phyloP scores from a whole-genome alignment of 495 filamentous ascomycete species.

The Penicillium fimorum region DNA sequence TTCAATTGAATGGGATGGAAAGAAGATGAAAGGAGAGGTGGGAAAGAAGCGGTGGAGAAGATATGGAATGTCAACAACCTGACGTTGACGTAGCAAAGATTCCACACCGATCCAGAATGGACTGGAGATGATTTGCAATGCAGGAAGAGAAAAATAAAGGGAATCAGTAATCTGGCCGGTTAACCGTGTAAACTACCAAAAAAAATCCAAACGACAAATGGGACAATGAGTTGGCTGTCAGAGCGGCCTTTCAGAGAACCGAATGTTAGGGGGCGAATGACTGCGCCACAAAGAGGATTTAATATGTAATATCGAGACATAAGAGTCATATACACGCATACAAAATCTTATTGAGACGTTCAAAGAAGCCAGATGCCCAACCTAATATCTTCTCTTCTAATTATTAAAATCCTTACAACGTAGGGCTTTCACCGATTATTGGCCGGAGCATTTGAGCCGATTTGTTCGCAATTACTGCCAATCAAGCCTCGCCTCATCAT shows the following conservation, averaged over 20 bases:
- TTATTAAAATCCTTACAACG: conserved; percentile 7
- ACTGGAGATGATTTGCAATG: conserved; percentile 16
- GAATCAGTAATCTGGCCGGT: conserved; percentile 4
- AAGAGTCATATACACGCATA: conserved; percentile 1
- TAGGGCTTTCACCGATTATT: conserved; percentile 2
- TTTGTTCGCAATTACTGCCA: conserved; percentile 9
- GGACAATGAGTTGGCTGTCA: conserved; percentile 4
- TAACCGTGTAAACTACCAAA: neutral
- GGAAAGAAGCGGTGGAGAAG: conserved; percentile 17
- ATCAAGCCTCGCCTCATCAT: conserved; percentile 7
- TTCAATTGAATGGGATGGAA: conserved; percentile 16
- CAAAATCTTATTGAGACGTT: neutral
- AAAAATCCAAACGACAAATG: neutral
- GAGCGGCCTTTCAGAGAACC: neutral
- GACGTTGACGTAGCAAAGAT: conserved; percentile 20
- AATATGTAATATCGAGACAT: neutral
- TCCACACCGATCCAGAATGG: conserved; percentile 26
- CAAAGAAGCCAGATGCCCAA: conserved; percentile 2
- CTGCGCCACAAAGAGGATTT: neutral
- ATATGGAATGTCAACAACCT: conserved; percentile 17
- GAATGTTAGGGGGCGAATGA: conserved; percentile 4
- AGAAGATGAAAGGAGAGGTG: conserved; percentile 22
- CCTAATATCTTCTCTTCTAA: conserved; percentile 1
- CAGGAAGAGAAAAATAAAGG: neutral
- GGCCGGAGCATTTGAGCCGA: conserved; percentile 12